Percentiles rank a stretch among this genome's conserved stretches.
Conservation (phyloP, 768 basidiomycete genomes). For the Boletus bicolor region DNA sequence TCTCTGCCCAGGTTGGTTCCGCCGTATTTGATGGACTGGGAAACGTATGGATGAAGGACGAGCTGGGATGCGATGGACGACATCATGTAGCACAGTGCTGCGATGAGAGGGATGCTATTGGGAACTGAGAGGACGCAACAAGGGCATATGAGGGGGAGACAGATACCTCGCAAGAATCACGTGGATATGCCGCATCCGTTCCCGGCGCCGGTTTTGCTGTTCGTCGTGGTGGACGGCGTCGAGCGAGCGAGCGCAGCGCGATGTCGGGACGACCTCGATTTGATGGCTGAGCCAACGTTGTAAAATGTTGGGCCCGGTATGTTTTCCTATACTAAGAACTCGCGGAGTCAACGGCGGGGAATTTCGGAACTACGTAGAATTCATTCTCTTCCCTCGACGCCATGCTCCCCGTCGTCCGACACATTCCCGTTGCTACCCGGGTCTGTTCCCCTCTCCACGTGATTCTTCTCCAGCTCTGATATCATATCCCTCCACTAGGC, state of each 20-base stretch:
- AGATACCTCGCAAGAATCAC: conserved; percentile 25
- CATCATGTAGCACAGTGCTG: conserved; percentile 19
- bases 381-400: background rate
- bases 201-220: too few relatives aligned
- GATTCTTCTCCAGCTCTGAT: conserved; percentile 10
- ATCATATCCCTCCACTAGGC: background rate
- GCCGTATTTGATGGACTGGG: conserved; percentile 71
- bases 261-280: too few relatives aligned
- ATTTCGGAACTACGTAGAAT: conserved; percentile 6
- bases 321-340: too few relatives aligned
- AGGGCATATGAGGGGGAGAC: background rate
- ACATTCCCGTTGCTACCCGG: background rate
- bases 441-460: conserved; percentile 17
- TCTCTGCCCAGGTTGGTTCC: conserved; percentile 85
- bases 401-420: conserved; percentile 20
- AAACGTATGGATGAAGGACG: conserved; percentile 80
- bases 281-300: too few relatives aligned
- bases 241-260: too few relatives aligned
- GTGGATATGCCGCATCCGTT: conserved; percentile 20
- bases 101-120: conserved; percentile 12
- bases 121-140: background rate
- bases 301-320: too few relatives aligned
- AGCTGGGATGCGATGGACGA: conserved; percentile 62
- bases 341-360: background rate
- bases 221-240: too few relatives aligned